Percentiles rank a stretch among this genome's conserved stretches.
phyloP scores from a whole-genome alignment of 2,329 filamentous ascomycete genomes.

The Aspergillus pseudonomiae region DNA sequence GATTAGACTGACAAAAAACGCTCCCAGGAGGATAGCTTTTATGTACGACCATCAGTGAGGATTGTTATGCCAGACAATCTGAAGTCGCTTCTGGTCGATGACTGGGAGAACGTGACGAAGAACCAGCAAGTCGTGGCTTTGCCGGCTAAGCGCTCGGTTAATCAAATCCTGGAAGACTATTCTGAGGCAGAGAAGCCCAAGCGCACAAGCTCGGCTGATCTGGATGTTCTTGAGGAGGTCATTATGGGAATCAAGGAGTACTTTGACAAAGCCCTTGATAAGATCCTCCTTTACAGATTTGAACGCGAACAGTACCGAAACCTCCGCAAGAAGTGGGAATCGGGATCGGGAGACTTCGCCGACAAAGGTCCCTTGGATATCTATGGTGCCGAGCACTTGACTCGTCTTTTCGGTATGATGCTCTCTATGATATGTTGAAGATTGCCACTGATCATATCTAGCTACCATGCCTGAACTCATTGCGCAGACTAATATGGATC shows the following conservation, averaged over 20 bases:
- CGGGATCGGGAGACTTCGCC: slow-evolving; percentile 63
- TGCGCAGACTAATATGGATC: slow-evolving; percentile 97
- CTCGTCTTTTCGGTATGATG: slow-evolving; percentile 79
- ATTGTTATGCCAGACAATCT: slow-evolving; percentile 85
- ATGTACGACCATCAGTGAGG: slow-evolving; percentile 80
- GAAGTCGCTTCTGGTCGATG: slow-evolving; percentile 91
- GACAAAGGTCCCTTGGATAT: slow-evolving; percentile 76
- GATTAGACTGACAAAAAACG: background rate
- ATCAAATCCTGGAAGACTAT: slow-evolving; percentile 80
- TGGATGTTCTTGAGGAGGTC: slow-evolving; percentile 88
- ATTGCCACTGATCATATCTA: slow-evolving; percentile 41
- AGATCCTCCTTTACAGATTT: slow-evolving; percentile 90
- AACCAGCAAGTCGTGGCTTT: slow-evolving; percentile 86
- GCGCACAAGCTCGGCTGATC: slow-evolving; percentile 66
- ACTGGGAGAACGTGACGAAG: slow-evolving; percentile 99
- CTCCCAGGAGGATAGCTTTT: slow-evolving; percentile 81
- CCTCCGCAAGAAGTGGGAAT: slow-evolving; percentile 70
- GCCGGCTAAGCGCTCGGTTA: slow-evolving; percentile 75
- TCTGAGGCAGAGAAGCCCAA: slow-evolving; percentile 68
- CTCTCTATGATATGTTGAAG: slow-evolving; percentile 1
- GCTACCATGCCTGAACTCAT: slow-evolving; percentile 90
- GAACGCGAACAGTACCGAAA: slow-evolving; percentile 87
- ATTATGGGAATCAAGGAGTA: slow-evolving; percentile 86
- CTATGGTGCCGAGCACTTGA: slow-evolving; percentile 90
- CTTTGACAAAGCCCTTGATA: slow-evolving; percentile 86